These are phyloP conservation scores for Oemleria cerasiformis DNA, from an alignment of 306 rosid genomes.

Conservation along the genomic window DNA sequence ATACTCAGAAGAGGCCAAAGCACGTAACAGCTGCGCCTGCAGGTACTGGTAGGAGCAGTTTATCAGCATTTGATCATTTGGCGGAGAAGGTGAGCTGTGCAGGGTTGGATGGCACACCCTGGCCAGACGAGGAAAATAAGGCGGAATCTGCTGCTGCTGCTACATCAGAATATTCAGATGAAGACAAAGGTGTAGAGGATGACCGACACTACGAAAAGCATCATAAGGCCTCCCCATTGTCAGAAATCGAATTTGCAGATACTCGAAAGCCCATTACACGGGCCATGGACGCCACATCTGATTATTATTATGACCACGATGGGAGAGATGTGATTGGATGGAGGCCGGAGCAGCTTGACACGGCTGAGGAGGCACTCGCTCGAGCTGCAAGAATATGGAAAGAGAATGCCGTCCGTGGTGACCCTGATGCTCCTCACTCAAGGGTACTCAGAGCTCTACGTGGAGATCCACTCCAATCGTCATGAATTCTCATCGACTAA, in stretches of 20 bases:
- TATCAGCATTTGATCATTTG: neutral
- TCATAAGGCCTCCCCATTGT: conserved; percentile 77
- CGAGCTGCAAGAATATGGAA: conserved; percentile 65
- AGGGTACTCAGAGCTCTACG: conserved; percentile 65
- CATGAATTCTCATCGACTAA: too few relatives aligned
- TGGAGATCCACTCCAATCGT: conserved; percentile 48
- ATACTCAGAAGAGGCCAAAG: conserved; percentile 47
- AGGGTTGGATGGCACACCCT: conserved; percentile 61
- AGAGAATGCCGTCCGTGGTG: conserved; percentile 60
- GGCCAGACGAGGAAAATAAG: conserved; percentile 26
- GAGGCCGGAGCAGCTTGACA: conserved; percentile 77
- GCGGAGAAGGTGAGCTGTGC: conserved; percentile 50
- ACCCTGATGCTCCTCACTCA: conserved; percentile 65
- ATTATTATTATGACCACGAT: conserved; percentile 12
- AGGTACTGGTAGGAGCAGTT: too few relatives aligned
- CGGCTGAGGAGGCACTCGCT: conserved; percentile 71
- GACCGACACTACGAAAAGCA: conserved; percentile 42
- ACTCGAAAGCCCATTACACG: conserved; percentile 55
- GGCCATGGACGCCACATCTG: conserved; percentile 43
- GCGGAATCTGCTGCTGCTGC: neutral
- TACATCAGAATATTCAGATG: too few relatives aligned
- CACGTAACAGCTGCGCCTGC: neutral
- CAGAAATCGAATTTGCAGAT: conserved; percentile 60
- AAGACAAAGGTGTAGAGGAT: conserved; percentile 30
- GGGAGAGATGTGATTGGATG: conserved; percentile 45